Conservation (phyloP, 768 basidiomycete species). For the Inosperma sp. region DNA sequence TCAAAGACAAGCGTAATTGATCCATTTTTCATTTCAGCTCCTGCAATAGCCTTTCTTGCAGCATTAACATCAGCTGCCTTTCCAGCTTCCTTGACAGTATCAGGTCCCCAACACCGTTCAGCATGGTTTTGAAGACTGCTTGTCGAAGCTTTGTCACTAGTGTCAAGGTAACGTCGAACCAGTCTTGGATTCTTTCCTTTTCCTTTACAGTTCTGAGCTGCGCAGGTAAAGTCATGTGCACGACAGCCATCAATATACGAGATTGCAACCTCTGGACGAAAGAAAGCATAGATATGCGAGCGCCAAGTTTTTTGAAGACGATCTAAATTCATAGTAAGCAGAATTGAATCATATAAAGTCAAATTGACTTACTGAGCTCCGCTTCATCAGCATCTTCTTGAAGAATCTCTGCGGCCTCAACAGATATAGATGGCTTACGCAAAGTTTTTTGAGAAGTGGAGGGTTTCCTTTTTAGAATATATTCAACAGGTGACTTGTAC, state of each 20-base stretch:
- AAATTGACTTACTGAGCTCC: not conserved
- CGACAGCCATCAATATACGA: not conserved
- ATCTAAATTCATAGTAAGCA: not conserved
- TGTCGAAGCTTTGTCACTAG: not conserved
- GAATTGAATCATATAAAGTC: not conserved
- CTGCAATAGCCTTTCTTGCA: not conserved
- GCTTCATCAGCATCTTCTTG: not conserved
- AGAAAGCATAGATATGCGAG: slow-evolving; percentile 8
- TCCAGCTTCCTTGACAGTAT: not conserved
- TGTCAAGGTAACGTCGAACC: slow-evolving; percentile 4
- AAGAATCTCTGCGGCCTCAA: not conserved
- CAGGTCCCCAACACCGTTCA: slow-evolving; percentile 1
- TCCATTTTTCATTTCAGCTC: not conserved
- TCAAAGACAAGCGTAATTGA: slow-evolving; percentile 3
- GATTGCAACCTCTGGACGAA: not conserved
- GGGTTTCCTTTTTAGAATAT: not conserved
- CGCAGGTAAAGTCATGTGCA: not conserved
- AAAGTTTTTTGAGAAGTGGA: not conserved
- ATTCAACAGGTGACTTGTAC: not conserved
- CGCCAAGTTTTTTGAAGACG: not conserved
- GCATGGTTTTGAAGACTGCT: slow-evolving; percentile 1
- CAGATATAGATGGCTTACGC: not conserved
- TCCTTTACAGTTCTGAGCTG: not conserved
- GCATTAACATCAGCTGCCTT: not conserved
- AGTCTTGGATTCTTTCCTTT: not conserved